A percentile compares a stretch with the other conserved stretches of the same genome.
phyloP scores from a whole-genome alignment of 148 eudicot species.

The Oxyria digyna region DNA sequence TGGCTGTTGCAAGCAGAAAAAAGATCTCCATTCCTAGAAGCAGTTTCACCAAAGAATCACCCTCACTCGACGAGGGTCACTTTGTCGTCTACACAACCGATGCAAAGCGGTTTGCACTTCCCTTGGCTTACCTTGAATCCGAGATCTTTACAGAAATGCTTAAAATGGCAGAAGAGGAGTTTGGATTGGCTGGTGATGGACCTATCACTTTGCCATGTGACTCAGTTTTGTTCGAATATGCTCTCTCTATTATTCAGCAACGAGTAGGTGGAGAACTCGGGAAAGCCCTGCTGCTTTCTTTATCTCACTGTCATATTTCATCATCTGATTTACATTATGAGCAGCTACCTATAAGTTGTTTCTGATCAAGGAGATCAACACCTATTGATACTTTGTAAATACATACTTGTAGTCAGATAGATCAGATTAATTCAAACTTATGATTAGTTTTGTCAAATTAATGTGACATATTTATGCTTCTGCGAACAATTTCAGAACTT shows the following conservation, averaged over 20 bases:
- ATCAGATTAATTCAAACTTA: too few species aligned
- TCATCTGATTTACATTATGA: not conserved
- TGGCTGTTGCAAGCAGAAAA: constrained; percentile 12
- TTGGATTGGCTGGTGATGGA: not conserved
- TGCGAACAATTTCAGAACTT: too few species aligned
- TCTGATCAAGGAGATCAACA: too few species aligned
- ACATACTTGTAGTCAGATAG: too few species aligned
- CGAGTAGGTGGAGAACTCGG: constrained; percentile 9
- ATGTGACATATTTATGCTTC: too few species aligned
- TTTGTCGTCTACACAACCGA: constrained; percentile 11
- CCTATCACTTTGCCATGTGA: not conserved
- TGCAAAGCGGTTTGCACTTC: constrained; percentile 10
- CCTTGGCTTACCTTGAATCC: not conserved
- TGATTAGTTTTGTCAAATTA: too few species aligned
- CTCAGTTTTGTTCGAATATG: constrained; percentile 13
- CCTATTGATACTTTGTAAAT: too few species aligned
- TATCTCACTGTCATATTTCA: too few species aligned
- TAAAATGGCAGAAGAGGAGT: constrained; percentile 4
- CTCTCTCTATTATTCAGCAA: constrained; percentile 17
- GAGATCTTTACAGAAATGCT: not conserved
- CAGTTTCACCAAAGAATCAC: not conserved
- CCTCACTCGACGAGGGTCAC: constrained; percentile 12
- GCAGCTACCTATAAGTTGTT: too few species aligned
- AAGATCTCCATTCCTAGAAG: not conserved
- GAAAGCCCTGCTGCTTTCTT: constrained; percentile 12